Evolutionary conservation across 2,329 filamentous ascomycete genomes (phyloP).

Genomic region (Nothopassalora personata): DNA sequence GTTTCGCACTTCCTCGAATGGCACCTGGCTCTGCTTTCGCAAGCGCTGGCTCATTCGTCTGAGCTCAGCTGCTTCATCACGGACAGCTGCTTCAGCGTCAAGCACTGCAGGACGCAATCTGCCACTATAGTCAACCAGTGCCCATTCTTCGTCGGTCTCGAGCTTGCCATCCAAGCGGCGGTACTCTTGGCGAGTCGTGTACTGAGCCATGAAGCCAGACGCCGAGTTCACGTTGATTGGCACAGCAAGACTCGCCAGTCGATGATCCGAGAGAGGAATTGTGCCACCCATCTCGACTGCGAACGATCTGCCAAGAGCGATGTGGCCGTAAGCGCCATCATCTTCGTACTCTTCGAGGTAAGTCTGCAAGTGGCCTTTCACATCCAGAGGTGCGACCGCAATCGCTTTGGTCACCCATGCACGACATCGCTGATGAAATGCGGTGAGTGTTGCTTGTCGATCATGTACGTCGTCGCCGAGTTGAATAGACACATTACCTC

Average conservation of each 20-base stretch:
- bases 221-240: slow-evolving; percentile 78
- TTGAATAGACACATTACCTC: slow-evolving; percentile 75
- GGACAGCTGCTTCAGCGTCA: slow-evolving; percentile 23
- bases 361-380: slow-evolving; percentile 92
- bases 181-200: slow-evolving; percentile 94
- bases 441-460: slow-evolving; percentile 71
- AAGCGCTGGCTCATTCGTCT: slow-evolving; percentile 68
- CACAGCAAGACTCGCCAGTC: slow-evolving; percentile 75
- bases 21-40: slow-evolving; percentile 61
- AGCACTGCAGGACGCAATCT: slow-evolving; percentile 10
- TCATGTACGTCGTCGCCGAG: slow-evolving; percentile 90
- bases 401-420: slow-evolving; percentile 76
- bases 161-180: slow-evolving; percentile 67
- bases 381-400: slow-evolving; percentile 80
- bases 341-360: slow-evolving; percentile 95
- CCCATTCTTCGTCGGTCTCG: slow-evolving; percentile 25
- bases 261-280: slow-evolving; percentile 80
- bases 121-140: slow-evolving; percentile 28
- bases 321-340: slow-evolving; percentile 82
- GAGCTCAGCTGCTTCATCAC: slow-evolving; percentile 55
- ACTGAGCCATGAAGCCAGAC: slow-evolving; percentile 94
- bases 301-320: slow-evolving; percentile 89
- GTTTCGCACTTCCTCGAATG: slow-evolving; percentile 70
- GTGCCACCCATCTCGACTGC: slow-evolving; percentile 85
- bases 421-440: slow-evolving; percentile 69